Base-by-base conservation (phyloP, 1,284 basidiomycete genomes). In the Sparassis latifolia region DNA sequence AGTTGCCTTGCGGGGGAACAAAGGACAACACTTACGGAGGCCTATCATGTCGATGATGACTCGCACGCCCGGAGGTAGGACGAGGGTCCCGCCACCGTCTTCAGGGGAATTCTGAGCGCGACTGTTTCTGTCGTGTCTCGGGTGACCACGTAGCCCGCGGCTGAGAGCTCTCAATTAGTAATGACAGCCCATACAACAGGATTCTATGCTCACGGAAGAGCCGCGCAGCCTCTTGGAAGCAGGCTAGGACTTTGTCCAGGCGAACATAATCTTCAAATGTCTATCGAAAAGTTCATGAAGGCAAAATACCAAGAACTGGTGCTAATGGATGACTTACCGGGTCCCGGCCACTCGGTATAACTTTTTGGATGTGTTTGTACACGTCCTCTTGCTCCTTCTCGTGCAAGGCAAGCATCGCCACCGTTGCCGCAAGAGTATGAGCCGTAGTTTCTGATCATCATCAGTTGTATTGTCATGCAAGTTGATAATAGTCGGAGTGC, bases 41-140 rank as follows among this genome's bases (percentile, higher is more conserved):
- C 77, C 76, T 52, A 79, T 54, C 66, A 80, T 70, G 52, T 82
- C 78, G 4, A 79, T 66, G 5, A 75, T 51, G 12, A 78, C 57
- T 66, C 69, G 52, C n/a, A 5, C 10, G 32, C 30, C 20, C 28
- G 28, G 12, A 45, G 32, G 9, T 33, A 29, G 6, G 28, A 29
- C 41, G 27, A 42, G 7, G 20, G 20, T 20, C 20, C 20, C 9
- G 27, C 32, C 35, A 38, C 35, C 7, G 9, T 9, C 35, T 7
- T 29, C 30, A 30, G 28, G 28, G 9, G 29, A 46, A 31, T 10
- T 32, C 7, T 20, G 33, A 49, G 20, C 20, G 20, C 20, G 20
- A 20, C 20, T 20, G 20, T 4, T 63, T 45, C 28, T 29, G 61
- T 35, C 2, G 45, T 51, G 42, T 63, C 38, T n/a, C 55, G 59